Base-by-base conservation (phyloP, 1,284 basidiomycete species). In the Tausonia pullulans region DNA sequence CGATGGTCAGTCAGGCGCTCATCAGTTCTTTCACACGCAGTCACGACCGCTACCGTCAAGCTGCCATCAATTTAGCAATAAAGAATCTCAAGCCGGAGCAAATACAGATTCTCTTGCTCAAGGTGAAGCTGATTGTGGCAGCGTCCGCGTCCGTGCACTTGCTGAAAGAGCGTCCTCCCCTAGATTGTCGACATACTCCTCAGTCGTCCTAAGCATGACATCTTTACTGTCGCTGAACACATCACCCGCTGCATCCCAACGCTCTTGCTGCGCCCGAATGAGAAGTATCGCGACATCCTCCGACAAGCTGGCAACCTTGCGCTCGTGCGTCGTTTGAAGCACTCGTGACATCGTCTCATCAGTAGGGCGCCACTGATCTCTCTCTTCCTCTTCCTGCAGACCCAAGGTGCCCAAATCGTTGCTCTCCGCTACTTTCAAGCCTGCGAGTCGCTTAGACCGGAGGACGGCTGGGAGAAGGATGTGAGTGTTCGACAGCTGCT, bases 171-270 rank as follows among this genome's bases (percentile, higher is more conserved):
- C 27, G 27, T 27, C 27, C 27, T 27, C 27, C 27, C 2, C 49
- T 58, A 86, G 84, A 84, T 86, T 65, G 81, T 86, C n/a, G 72
- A 85, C 52, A 85, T 84, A 81, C 84, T 85, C 80, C 74, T 86
- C 56, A 85, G 66, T 76, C 27, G 27, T 27, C 27, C 75, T 0
- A 79, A 80, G 0, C 77, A 81, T 3, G 85, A 86, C 69, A 79
- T 83, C 11, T 84, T 85, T 71, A 81, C 84, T 4, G 81, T 86
- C 52, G 82, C 84, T 11, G 85, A 86, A 69, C 82, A 86, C 72
- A 82, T 84, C 2, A 40, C 44, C 49, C 85, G 84, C 60, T 87
- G 85, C 74, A 72, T 86, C 45, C 78, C 79, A 7, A 27, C 27
- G 27, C 27, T 27, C 27, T 27, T 27, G 27, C 27, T 27, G 27